phyloP scores from a whole-genome alignment of 768 basidiomycete genomes.

The Pleurotus salmoneostramineus region DNA sequence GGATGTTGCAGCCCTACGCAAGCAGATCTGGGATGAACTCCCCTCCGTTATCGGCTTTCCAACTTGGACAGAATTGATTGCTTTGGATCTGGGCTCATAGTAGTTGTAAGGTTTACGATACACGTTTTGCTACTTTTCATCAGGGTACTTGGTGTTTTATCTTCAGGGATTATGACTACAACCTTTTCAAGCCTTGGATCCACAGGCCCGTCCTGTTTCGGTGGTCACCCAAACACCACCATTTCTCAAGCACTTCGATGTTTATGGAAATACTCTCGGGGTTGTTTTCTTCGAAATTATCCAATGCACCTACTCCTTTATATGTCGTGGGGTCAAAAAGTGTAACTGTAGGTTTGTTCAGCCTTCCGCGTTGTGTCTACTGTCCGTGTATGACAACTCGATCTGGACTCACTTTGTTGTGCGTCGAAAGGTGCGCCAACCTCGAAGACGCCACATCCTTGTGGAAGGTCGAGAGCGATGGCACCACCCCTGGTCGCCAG shows the following conservation, averaged over 20 bases:
- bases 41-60: slow-evolving; percentile 43
- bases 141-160: background rate
- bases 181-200: slow-evolving; percentile 58
- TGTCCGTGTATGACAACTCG: background rate
- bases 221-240: slow-evolving; percentile 83
- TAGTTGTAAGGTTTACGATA: background rate
- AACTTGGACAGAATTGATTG: slow-evolving; percentile 38
- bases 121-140: background rate
- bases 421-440: slow-evolving; percentile 72
- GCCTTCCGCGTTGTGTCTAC: no score
- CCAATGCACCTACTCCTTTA: slow-evolving; percentile 58
- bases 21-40: slow-evolving; percentile 43
- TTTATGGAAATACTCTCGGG: slow-evolving; percentile 19
- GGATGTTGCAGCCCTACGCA: slow-evolving; percentile 34
- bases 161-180: background rate
- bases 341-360: slow-evolving; percentile 28
- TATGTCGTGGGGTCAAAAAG: slow-evolving; percentile 37
- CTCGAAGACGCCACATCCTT: slow-evolving; percentile 44
- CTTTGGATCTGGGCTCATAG: slow-evolving; percentile 19
- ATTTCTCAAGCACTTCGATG: slow-evolving; percentile 71
- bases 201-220: slow-evolving; percentile 68
- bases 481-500: slow-evolving; percentile 83
- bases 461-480: slow-evolving; percentile 55
- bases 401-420: slow-evolving; percentile 57
- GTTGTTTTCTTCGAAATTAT: slow-evolving; percentile 56